Base-by-base conservation (phyloP, 768 basidiomycete genomes). In the Pleurotus cornucopiae region DNA sequence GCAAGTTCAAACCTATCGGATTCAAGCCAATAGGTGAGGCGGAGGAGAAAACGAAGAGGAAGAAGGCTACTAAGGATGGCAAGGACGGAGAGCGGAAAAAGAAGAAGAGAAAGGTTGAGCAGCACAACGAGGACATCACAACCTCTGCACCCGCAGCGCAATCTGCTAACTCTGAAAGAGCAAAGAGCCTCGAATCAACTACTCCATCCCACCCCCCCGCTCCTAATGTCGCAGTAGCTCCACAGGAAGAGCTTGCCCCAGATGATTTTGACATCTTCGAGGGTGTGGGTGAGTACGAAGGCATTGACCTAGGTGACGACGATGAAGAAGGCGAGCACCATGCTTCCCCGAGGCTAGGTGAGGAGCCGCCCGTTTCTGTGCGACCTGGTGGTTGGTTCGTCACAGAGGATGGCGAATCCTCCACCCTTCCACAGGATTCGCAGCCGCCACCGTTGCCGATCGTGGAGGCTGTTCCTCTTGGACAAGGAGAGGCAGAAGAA, bases 261-360 rank as follows among this genome's bases (percentile, higher is more conserved):
- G 84, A 83, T 16, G 84, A 91, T 52, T 80, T 91, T 41, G 89
- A 96, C 65, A 95, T 97, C 43, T 97, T 97, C 66, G 89, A 84
- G 1, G 94, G 75, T 53, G 90, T 83, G 4, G 93, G 87, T 6
- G 91, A 91, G 48, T 97, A 95, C 64, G 79, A 87, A 51, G 89
- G 89, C 1, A 66, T 89, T 5, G 79, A 82, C 46, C 60, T 81
- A 3, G 80, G 71, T 3, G 83, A 76, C 18, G 81, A 81, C 48
- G 79, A 82, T 16, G 76, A 72, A 4, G 62, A 64, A 14, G 68
- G 64, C 21, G 57, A 45, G 18, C 38, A 14, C 5, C 18, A 13
- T 16, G 13, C 54, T 7, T 25, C 2, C 61, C 59, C 34, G 57
- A n/a, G n/a, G n/a, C n/a, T n/a, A n/a, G n/a, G n/a, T n/a, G 55